Base-by-base conservation (phyloP, 2,329 filamentous ascomycete species). In the Cadophora sp. region DNA sequence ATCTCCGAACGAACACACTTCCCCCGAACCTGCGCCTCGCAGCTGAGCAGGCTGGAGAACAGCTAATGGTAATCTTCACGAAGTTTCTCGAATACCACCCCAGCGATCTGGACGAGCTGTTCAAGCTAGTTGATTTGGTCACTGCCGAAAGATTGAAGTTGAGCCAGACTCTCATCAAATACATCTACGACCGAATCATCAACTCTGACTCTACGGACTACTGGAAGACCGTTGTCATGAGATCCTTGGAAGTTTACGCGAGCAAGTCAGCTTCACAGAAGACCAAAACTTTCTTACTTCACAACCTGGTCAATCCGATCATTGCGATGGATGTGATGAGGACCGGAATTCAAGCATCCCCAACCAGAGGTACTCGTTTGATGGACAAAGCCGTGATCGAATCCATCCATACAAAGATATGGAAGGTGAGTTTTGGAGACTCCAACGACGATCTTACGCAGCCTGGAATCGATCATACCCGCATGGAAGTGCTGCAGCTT, bases 241-340 rank as follows among this genome's bases (percentile, higher is more conserved):
- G 92, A 63, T 97, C 94, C 75, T 86, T 99, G 56, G 94, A 98
- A 65, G 83, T 94, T 0, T 99, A 97, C 77, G 90, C 92, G 7
- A 87, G 89, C 59, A 93, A 91, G 75, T 87, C 84, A 55, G 92
- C 90, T 14, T 89, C 91, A 0, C 96, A 97, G 79, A 94, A 91
- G 81, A 92, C 93, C 53, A 99, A 99, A 79, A 91, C 94, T 62
- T 99, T 97, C 78, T 83, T 96, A 43, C 89, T 99, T 76, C 93
- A 93, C 77, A 90, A 97, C 77, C 86, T 99, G 39, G 92, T 97
- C 71, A 99, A 98, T 75, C 96, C 96, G 0, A 97, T 98, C 47
- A 87, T 99, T 64, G 94, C 95, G 3, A 97, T 95, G 91, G 96
- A 99, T 79, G 90, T 97, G 47, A 95, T 96, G 87, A 89, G 91